Base-by-base conservation (phyloP, 371 early-diverging fungal genomes). In the Mortierella sp. region DNA sequence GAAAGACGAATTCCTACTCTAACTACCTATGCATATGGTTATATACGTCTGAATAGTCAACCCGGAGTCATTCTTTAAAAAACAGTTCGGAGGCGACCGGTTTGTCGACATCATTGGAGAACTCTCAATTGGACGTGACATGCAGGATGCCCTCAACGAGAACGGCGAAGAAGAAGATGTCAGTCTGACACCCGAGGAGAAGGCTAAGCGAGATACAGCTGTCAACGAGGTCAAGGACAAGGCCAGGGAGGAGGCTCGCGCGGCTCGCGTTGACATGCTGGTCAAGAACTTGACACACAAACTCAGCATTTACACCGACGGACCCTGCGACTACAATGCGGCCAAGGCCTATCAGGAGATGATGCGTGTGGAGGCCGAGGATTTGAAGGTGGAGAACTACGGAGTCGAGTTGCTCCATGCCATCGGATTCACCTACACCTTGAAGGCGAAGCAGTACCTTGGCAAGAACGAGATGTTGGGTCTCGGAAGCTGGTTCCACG, bases 61-160 rank as follows among this genome's bases (percentile, higher is more conserved):
- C 79, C 97, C 99, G 6, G 94, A 95, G 75, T 95, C 94, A 70
- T 98, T 99, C 91, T 99, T 99, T 90, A 94, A 93, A 80, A 95
- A 96, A 89, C 94, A 96, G 75, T 99, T 99, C 92, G 98, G 98
- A 74, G 98, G 98, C 41, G 98, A 97, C 84, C 93, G 94, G 73
- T 99, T 99, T 90, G 93, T 93, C 24, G 96, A 96, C 88, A 94
- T 98, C 81, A 98, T 99, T 89, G 99, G 99, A 35, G 98, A 98
- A 83, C 97, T 99, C 49, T 96, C 96, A n/a, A 97, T 99, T 75
- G 97, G 97, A 38, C 90, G 92, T 68, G 98, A 98, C 79, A 96
- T 99, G 90, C 92, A 93, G 70, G 95, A 96, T 56, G 96, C 96
- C 44, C 88, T 96, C 78, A 89, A 90, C 68, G 89, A 92, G 71